Percentiles rank a stretch among this genome's conserved stretches.
phyloP scores from a whole-genome alignment of 805 yeast genomes.

The Myxozyma neglecta region DNA sequence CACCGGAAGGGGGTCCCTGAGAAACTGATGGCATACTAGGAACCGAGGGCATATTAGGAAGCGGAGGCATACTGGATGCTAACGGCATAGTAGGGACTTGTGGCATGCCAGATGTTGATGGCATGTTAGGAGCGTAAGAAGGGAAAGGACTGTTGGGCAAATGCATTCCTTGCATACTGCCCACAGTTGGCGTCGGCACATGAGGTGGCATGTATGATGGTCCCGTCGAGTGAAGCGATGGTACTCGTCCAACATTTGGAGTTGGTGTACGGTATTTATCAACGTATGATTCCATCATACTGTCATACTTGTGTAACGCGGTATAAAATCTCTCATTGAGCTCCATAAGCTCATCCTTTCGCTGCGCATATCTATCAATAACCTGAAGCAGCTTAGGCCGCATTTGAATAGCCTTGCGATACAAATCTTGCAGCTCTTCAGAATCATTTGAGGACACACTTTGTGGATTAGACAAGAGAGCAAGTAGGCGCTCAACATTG shows the following conservation, averaged over 20 bases:
- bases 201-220: not conserved
- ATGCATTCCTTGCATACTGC: not conserved
- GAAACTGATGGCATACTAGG: no score
- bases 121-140: constrained; percentile 1
- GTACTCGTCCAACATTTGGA: not conserved
- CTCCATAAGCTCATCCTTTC: constrained; percentile 73
- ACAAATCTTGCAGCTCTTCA: constrained; percentile 70
- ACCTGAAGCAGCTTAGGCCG: constrained; percentile 72
- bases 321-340: constrained; percentile 68
- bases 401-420: constrained; percentile 69
- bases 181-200: not conserved
- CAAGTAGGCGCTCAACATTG: constrained; percentile 69
- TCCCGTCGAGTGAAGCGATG: not conserved
- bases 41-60: no score
- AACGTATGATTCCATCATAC: constrained; percentile 57
- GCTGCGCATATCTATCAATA: constrained; percentile 73
- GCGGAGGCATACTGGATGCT: not conserved
- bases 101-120: not conserved
- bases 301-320: constrained; percentile 70
- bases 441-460: constrained; percentile 47
- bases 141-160: not conserved
- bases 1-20: no score
- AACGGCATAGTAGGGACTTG: not conserved
- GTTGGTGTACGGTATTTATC: constrained; percentile 22
- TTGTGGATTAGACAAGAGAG: constrained; percentile 49